Evolutionary conservation across 768 basidiomycete genomes (phyloP), one percentile per base, ranked within the genome.

Genomic region (Rhodocollybia butyracea): DNA sequence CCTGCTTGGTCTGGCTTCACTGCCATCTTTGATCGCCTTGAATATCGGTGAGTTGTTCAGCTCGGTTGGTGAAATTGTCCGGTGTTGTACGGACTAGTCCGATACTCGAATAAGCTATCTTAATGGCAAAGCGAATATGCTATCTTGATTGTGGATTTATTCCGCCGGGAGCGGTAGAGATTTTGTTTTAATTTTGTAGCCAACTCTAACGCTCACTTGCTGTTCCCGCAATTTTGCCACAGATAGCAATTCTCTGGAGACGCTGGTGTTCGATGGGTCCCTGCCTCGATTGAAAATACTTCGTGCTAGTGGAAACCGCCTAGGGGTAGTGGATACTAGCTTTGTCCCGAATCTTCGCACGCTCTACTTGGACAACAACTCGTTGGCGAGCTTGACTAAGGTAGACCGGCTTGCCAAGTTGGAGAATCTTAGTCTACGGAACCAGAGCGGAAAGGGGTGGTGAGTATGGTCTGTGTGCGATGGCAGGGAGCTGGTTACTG

Each of bases 281-380:
- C 83, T 94, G 81, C 70, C 79, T 30, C 82, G 80, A 60, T 70
- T 99, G 60, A 85, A 91, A n/a, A 86, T 92, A 46, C 81, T 98
- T 51, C 87, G 92, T 30, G 74, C 88, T 50, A 94, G 89, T 75
- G 82, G 84, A 65, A 99, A 99, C 72, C 79, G 83, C 36, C 70
- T 99, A 60, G 70, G 77, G 48, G 67, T 73, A 56, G 76, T 99
- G 54, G 78, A 92, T 64, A 79, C 80, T 60, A 77, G 77, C 31
- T 70, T 76, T 32, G 82, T 90, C 66, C 74, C 82, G 2, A 86
- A 84, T 68, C 72, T 98, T 63, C 84, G 94, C 60, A 96, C 91
- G 66, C 81, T 99, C 13, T 98, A 97, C 69, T 84, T 90, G 70
- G 97, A 99, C 76, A 86, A 87, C 69, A 96, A 97, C 66, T 68